Evolutionary conservation across 805 yeast genomes (phyloP).

Genomic region (Cyberlindnera amylophila): DNA sequence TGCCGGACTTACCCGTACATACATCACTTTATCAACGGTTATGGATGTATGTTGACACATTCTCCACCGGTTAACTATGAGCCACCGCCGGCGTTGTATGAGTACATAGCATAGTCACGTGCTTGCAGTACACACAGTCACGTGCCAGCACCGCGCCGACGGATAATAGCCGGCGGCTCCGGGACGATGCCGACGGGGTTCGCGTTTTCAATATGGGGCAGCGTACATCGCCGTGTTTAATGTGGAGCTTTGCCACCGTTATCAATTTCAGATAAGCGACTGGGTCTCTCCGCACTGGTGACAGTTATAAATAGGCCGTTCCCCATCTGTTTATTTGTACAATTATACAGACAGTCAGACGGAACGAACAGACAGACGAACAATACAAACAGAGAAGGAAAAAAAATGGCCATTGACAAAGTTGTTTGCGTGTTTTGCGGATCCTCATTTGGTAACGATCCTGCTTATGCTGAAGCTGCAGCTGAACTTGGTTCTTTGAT

Average conservation of each 20-base stretch:
- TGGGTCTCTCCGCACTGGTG: neutral
- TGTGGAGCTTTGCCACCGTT: neutral
- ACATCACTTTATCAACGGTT: no score
- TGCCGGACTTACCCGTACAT: no score
- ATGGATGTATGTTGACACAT: no score
- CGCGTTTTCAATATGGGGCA: neutral
- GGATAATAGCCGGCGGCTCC: neutral
- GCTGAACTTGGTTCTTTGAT: slow-evolving; percentile 54
- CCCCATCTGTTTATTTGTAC: neutral
- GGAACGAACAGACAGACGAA: no score
- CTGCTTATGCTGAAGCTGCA: slow-evolving; percentile 49
- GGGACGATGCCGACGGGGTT: neutral
- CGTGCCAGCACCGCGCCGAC: neutral
- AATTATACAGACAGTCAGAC: no score
- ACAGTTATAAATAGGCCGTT: neutral
- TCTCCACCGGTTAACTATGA: no score
- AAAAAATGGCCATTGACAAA: slow-evolving; percentile 18
- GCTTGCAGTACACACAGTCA: neutral
- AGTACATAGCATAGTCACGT: neutral
- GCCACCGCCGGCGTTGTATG: no score
- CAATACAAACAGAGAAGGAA: neutral
- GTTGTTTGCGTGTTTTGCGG: slow-evolving; percentile 85
- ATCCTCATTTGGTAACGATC: slow-evolving; percentile 64
- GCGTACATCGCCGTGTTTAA: neutral
- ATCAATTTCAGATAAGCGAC: neutral